These are phyloP conservation scores for Aspergillus melleus DNA, from an alignment of 2,329 filamentous ascomycete genomes.

Conservation along the genomic window DNA sequence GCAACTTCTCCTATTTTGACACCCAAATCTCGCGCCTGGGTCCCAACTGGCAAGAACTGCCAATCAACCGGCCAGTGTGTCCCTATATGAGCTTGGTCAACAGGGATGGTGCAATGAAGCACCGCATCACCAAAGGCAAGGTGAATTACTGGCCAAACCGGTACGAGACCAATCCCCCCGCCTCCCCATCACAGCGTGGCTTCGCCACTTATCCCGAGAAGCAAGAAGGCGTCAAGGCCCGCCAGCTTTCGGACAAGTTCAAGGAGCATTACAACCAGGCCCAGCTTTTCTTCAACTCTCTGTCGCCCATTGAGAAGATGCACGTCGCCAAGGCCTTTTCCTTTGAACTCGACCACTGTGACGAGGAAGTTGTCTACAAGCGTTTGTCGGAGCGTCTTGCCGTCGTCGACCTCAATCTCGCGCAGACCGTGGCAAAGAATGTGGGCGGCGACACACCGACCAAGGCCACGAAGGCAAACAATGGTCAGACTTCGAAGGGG, in stretches of 20 bases:
- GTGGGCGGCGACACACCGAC: slow-evolving; percentile 66
- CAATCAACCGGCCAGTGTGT: slow-evolving; percentile 73
- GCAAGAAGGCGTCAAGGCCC: slow-evolving; percentile 68
- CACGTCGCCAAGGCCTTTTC: slow-evolving; percentile 39
- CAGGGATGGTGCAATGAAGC: slow-evolving; percentile 71
- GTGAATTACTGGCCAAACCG: slow-evolving; percentile 82
- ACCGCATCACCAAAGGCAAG: slow-evolving; percentile 70
- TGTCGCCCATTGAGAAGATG: slow-evolving; percentile 36
- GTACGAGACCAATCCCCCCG: slow-evolving; percentile 63
- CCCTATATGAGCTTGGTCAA: slow-evolving; percentile 75
- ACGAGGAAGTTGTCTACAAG: slow-evolving; percentile 75
- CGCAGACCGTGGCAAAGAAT: slow-evolving; percentile 67
- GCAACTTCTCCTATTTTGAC: slow-evolving; percentile 62
- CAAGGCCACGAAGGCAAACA: slow-evolving; percentile 58
- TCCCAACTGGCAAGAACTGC: slow-evolving; percentile 73
- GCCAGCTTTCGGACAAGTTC: slow-evolving; percentile 49
- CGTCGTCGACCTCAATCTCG: slow-evolving; percentile 70
- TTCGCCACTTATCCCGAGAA: slow-evolving; percentile 69
- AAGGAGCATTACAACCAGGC: slow-evolving; percentile 42
- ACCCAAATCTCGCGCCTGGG: slow-evolving; percentile 67
- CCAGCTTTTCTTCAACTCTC: slow-evolving; percentile 38
- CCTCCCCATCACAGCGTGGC: slow-evolving; percentile 61
- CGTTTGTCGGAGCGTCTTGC: slow-evolving; percentile 67
- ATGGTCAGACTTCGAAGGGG: slow-evolving; percentile 66
- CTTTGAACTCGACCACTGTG: slow-evolving; percentile 55